Evolutionary conservation across 73 alveolate genomes (phyloP).

Genomic region (Symbiodinium pilosum): DNA sequence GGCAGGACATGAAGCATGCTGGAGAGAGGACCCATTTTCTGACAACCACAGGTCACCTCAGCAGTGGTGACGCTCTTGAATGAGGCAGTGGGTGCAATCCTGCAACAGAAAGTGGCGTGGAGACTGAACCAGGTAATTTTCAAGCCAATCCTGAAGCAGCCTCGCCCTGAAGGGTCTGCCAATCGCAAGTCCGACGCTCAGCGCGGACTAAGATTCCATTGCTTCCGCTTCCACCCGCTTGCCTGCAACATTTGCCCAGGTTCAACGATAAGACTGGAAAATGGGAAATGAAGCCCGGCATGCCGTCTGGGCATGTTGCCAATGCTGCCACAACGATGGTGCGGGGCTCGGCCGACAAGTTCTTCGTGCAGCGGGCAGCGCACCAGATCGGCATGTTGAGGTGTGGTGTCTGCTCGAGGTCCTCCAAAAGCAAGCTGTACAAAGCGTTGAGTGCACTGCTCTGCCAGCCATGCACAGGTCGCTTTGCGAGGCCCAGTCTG

Average conservation of each 20-base stretch:
- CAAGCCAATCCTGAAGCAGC: constrained; percentile 42
- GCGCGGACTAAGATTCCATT: background rate
- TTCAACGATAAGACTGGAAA: constrained; percentile 16
- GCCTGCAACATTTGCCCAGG: constrained; percentile 22
- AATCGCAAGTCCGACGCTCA: constrained; percentile 22
- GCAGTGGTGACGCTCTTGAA: constrained; percentile 55
- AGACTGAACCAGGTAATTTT: constrained; percentile 2
- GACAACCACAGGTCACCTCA: constrained; percentile 54
- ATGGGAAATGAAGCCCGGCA: constrained; percentile 87
- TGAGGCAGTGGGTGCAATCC: constrained; percentile 53
- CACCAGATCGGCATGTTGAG: background rate
- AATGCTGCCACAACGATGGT: constrained; percentile 71
- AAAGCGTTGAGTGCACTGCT: background rate
- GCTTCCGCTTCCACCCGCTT: background rate
- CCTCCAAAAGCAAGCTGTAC: too few relatives aligned
- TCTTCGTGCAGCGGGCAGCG: background rate
- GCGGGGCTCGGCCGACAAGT: background rate
- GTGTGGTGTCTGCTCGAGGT: constrained; percentile 69
- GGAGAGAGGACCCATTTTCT: too few relatives aligned
- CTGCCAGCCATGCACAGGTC: constrained; percentile 14
- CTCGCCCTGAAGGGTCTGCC: constrained; percentile 56
- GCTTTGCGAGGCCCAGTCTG: constrained; percentile 39
- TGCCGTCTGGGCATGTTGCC: constrained; percentile 80
- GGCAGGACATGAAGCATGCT: too few relatives aligned
- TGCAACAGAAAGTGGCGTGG: too few relatives aligned